Base-by-base conservation (phyloP, 2,329 filamentous ascomycete species). In the Ceratocystis harringtonii region DNA sequence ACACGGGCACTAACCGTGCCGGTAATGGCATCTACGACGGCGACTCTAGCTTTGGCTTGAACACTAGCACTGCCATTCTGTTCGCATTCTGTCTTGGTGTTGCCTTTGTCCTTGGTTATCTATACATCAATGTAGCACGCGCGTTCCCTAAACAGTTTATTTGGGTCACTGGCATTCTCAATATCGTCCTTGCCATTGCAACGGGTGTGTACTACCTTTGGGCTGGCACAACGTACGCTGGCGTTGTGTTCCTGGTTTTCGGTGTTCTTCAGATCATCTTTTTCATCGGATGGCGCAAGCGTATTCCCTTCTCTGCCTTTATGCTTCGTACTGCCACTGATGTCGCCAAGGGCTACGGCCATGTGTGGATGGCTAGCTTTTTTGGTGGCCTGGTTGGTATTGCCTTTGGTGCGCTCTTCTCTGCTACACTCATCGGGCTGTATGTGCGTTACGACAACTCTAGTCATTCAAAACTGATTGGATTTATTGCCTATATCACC, bases 321-420 rank as follows among this genome's bases (percentile, higher is more conserved):
- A 95, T 96, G 90, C 81, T 96, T 61, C 86, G 88, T 75, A 92
- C 89, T 0, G 81, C 86, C 25, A 90, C 96, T 70, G 88, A 96
- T 70, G 87, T 96, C 0, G 87, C 90, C 50, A 91, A 90, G 72
- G 83, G 80, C 32, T 89, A 88, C 70, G 91, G 92, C 0, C 90
- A 96, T 72, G 88, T 95, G 66, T 96, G 92, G 72, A 73, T 92
- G 1, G 88, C 95, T 58, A 94, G 89, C 68, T 79, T 91, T n/a
- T 74, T 96, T 17, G 92, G 92, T 15, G 92, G 92, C 0, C 72
- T 96, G 8, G 72, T 88, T 1, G 89, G 86, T 0, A 83, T 89
- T 0, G 88, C 85, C 0, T 87, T 95, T 68, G 86, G 83, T 2
- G 91, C 88, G 2, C 96, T 89, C 87, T 96, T 89, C 73, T 86